A percentile compares a stretch with the other conserved stretches of the same genome.
Evolutionary conservation across 805 yeast genomes (phyloP).

Genomic region (Komagataella phaffii): DNA sequence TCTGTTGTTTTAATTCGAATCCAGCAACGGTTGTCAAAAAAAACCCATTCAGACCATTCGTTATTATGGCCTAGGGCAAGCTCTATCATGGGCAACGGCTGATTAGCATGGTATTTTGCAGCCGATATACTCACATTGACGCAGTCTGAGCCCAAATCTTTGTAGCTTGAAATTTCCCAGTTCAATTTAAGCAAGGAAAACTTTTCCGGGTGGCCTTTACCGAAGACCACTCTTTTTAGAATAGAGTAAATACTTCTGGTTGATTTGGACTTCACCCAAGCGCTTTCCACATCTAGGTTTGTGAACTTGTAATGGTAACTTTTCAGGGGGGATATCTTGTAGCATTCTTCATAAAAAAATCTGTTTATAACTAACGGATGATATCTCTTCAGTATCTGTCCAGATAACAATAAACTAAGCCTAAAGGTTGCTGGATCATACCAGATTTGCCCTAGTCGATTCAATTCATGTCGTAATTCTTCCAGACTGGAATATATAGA

Average conservation of each 20-base stretch:
- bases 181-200: constrained; percentile 12
- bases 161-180: constrained; percentile 7
- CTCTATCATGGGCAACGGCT: background rate
- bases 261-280: background rate
- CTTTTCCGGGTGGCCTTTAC: background rate
- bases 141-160: constrained; percentile 7
- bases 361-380: constrained; percentile 13
- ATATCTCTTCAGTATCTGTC: constrained; percentile 6
- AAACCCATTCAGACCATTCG: constrained; percentile 17
- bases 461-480: constrained; percentile 8
- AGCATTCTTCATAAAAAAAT: constrained; percentile 11
- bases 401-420: constrained; percentile 9
- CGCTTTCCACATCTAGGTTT: constrained; percentile 7
- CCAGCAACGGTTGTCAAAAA: constrained; percentile 29
- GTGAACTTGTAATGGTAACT: constrained; percentile 13
- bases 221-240: background rate
- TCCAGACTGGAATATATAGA: constrained; percentile 9
- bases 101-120: background rate
- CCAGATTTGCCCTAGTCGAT: background rate
- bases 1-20: constrained; percentile 7
- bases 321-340: constrained; percentile 9
- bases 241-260: background rate
- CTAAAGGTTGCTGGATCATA: constrained; percentile 1
- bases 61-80: background rate
- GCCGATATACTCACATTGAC: background rate